Base-by-base conservation (phyloP, 148 eudicot species). In the Suaeda aralocaspica region DNA sequence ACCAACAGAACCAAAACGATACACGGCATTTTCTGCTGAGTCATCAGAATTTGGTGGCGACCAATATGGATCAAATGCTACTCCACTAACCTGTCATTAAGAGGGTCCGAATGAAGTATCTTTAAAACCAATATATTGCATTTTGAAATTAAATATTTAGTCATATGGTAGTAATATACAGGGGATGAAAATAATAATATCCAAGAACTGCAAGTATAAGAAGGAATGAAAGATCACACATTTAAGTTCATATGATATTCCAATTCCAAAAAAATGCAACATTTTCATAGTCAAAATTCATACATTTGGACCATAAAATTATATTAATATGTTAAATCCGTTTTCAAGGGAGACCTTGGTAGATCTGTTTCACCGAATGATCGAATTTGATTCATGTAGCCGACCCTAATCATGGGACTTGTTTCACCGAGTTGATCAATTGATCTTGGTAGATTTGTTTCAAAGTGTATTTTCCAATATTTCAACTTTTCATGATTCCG, bases 1-100 rank as follows among this genome's bases (percentile, higher is more conserved):
- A 68, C 93, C 96, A 80, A 91, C 93, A 61, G 96, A 91, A 59
- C 96, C 96, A 79, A 91, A 91, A 42, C 96, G 85, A 72, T 88
- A 91, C 64, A 88, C 82, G 29, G 77, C 64, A 77, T 76, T 88
- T 70, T 91, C 92, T 58, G 75, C 89, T 9, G 82, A 59, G 45
- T 82, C 89, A 66, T 88, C 91, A 63, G 96, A 80, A 82, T 77
- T 86, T 42, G 93, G 96, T 39, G 91, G 80, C 34, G 85, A 64
- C 96, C 96, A 91, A 77, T 76, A 84, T 25, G 93, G 85, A 70
- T 91, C 96, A 76, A 91, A 91, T 65, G 93, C 86, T 67, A 91
- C 96, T 77, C 93, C 96, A 79, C 96, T 91, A 39, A 91, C 96
- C 96, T 90, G 96, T 64, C 72, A 81, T 12, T 10, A 65, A 70